phyloP scores from a whole-genome alignment of 148 eudicot species.

The Fallopia convolvulus region DNA sequence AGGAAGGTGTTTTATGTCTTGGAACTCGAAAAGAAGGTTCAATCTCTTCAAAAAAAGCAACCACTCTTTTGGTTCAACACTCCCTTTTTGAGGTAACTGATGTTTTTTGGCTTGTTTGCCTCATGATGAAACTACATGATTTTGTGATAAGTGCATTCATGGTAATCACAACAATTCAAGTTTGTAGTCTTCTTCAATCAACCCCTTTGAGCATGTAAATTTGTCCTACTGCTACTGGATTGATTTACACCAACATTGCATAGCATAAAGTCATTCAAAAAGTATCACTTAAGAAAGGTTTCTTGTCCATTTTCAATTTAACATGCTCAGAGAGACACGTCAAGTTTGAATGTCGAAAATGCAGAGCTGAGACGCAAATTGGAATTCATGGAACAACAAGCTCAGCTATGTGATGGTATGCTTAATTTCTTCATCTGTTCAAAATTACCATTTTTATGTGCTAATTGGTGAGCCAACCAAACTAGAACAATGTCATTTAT shows the following conservation, averaged over 20 bases:
- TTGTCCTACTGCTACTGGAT: too few species aligned
- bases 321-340: constrained; percentile 67
- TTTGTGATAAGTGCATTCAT: neutral
- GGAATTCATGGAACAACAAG: constrained; percentile 95
- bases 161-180: too few species aligned
- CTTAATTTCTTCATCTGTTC: neutral
- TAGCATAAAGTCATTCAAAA: neutral
- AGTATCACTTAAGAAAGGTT: neutral
- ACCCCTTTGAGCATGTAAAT: neutral
- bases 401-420: constrained; percentile 81
- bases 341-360: constrained; percentile 55
- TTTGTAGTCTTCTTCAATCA: too few species aligned
- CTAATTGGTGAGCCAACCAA: neutral
- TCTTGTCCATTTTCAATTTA: neutral
- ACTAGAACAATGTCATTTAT: neutral
- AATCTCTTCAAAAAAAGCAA: constrained; percentile 81
- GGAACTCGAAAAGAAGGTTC: constrained; percentile 81
- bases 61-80: constrained; percentile 79
- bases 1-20: constrained; percentile 75
- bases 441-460: neutral
- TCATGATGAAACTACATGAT: neutral
- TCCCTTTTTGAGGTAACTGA: constrained; percentile 62
- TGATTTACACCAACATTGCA: neutral
- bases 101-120: neutral
- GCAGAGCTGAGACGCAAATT: constrained; percentile 72